Evolutionary conservation across 2,329 filamentous ascomycete genomes (phyloP), one percentile per base, ranked within the genome.

Genomic region (Dactylellina drechsleri): DNA sequence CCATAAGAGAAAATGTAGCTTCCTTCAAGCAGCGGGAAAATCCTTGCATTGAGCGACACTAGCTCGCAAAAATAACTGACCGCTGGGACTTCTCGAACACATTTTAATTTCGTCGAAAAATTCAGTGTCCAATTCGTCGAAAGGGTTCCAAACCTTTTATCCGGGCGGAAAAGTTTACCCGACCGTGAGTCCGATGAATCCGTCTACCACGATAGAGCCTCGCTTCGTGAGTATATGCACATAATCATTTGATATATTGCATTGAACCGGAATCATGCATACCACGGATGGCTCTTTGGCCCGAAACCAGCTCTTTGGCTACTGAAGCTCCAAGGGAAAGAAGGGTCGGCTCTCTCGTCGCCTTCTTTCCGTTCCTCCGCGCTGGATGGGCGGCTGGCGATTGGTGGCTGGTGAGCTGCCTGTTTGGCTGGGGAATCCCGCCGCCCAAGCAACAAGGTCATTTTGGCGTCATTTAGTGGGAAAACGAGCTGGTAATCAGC

Each of bases 11-110:
- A 45, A 2, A 18, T 60, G 59, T 56, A 68, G 64, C 71, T 75
- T 70, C 71, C 71, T 75, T 59, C 53, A 59, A 75, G 58, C 64
- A 68, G 64, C 71, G 71, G 71, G 65, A 75, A 68, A 74, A 62
- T 62, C 62, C 70, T 61, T 74, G 57, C 43, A 66, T 16, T 31
- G 26, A 66, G 65, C 52, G 61, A 74, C 66, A 70, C 66, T 62
- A 70, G 66, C 66, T 62, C 26, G 5, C 57, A 62, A 62, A 56
- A 56, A 31, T 13, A 18, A n/a, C 43, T 47, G 43, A 15, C 43
- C 15, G 13, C 43, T 47, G 43, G 56, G 28, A 60, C 40, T 53
- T 68, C 60, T 53, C 60, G 47, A 56, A 68, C 60, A 28, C n/a
- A 52, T 20, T 18, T 45, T 36, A 60, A 56, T 60, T 67, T 60